Evolutionary conservation across 208 protist genomes (phyloP), one percentile per base, ranked within the genome.

Genomic region (Lotmaria passim): DNA sequence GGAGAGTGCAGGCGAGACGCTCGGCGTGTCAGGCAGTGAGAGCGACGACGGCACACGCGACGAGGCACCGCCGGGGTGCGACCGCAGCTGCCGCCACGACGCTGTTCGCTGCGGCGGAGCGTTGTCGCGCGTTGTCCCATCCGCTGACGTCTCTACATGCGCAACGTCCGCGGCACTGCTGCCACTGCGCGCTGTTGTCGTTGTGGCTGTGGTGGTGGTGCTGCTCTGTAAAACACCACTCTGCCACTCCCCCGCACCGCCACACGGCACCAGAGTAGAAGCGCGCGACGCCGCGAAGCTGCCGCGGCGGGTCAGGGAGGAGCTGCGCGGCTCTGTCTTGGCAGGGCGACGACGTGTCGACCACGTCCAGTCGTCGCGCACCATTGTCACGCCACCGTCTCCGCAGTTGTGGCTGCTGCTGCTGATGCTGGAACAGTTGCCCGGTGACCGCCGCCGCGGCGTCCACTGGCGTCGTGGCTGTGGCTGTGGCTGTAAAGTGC

Each of bases 261-360:
- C 56, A 12, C 41, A 63, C 6, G 71, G 71, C 36, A 77, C 71
- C 3, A 73, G 60, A 3, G 68, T 34, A 11, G 68, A 72, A 24
- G 73, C 72, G 30, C 64, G 75, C 31, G 69, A 76, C 1, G 43
- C 39, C 14, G 73, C 78, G 24, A 86, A 71, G 47, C 71, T 65
- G 41, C 86, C 84, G 23, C 80, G 68, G 12, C 77, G 70, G 4
- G 84, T 84, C 24, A 66, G 10, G 26, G 73, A 77, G 11, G 44
- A 41, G 50, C 84, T 86, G 73, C 80, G 83, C 10, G 78, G 68
- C 44, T 80, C 48, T n/a, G n/a, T n/a, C 46, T 80, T 77, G 10
- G 78, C 50, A 11, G 78, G 67, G 57, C 75, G 76, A 44, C 78
- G 58, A 5, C 72, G 56, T 23, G 69, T 43, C 19, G 61, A 60